Conservation (phyloP, 305 asterid species). For the Lippia alba region DNA sequence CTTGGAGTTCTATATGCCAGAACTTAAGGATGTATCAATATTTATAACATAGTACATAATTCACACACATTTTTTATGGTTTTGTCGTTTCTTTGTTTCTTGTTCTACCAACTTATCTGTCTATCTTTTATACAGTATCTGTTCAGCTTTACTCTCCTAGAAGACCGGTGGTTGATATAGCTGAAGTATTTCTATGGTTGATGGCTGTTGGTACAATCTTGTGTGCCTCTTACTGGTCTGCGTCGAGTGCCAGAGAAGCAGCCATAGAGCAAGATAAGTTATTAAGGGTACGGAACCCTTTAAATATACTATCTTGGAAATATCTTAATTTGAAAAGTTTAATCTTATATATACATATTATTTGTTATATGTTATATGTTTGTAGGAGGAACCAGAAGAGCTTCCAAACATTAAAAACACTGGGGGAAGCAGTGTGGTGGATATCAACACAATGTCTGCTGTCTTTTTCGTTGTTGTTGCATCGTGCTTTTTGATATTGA, state of each 20-base stretch:
- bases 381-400: constrained; percentile 73
- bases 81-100: too few relatives aligned
- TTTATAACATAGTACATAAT: too few relatives aligned
- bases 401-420: constrained; percentile 48
- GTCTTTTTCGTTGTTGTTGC: constrained; percentile 77
- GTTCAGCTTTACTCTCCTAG: constrained; percentile 93
- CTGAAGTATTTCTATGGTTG: constrained; percentile 95
- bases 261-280: constrained; percentile 82
- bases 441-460: constrained; percentile 79
- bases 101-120: constrained; percentile 21
- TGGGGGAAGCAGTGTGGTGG: constrained; percentile 72
- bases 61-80: too few relatives aligned
- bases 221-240: constrained; percentile 96
- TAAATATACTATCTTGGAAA: constrained; percentile 14
- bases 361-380: constrained; percentile 5
- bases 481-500: constrained; percentile 81
- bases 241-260: constrained; percentile 90
- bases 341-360: constrained; percentile 10
- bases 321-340: constrained; percentile 18
- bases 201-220: constrained; percentile 93
- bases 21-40: too few relatives aligned
- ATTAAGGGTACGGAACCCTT: constrained; percentile 60
- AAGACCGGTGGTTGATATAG: constrained; percentile 88
- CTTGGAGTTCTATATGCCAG: too few relatives aligned
- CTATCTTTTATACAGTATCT: constrained; percentile 53